These are phyloP conservation scores for Buxus sempervirens DNA, from an alignment of 164 flowering plant species.

Conservation along the genomic window DNA sequence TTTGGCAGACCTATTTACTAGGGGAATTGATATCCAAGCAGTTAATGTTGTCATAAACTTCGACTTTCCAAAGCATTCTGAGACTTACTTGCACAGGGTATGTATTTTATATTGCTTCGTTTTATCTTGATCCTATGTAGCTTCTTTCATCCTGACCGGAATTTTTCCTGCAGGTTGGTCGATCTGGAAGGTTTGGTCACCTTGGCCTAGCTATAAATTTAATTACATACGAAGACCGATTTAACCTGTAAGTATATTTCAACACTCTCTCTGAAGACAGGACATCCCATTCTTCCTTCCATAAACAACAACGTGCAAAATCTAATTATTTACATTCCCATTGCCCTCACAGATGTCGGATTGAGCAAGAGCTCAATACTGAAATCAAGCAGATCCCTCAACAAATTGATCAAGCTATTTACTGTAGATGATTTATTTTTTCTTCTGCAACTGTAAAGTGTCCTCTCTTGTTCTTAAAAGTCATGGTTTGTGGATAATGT, in stretches of 20 bases:
- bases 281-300: no score
- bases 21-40: constrained; percentile 89
- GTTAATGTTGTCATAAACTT: constrained; percentile 90
- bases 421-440: constrained; percentile 40
- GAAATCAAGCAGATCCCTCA: constrained; percentile 88
- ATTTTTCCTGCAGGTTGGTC: constrained; percentile 55
- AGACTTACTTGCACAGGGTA: constrained; percentile 83
- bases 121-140: neutral
- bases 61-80: constrained; percentile 80
- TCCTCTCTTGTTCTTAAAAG: no score
- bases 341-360: constrained; percentile 54
- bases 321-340: neutral
- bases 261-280: no score
- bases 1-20: constrained; percentile 71
- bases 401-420: constrained; percentile 73
- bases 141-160: no score
- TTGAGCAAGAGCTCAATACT: constrained; percentile 88
- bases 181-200: constrained; percentile 88
- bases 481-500: no score
- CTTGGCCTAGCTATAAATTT: constrained; percentile 84
- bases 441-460: neutral
- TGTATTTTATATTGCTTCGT: neutral
- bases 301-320: no score
- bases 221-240: constrained; percentile 84
- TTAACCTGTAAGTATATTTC: constrained; percentile 53